These are phyloP conservation scores for Fusarium circinatum DNA, from an alignment of 2,329 filamentous ascomycete genomes.

Conservation along the genomic window DNA sequence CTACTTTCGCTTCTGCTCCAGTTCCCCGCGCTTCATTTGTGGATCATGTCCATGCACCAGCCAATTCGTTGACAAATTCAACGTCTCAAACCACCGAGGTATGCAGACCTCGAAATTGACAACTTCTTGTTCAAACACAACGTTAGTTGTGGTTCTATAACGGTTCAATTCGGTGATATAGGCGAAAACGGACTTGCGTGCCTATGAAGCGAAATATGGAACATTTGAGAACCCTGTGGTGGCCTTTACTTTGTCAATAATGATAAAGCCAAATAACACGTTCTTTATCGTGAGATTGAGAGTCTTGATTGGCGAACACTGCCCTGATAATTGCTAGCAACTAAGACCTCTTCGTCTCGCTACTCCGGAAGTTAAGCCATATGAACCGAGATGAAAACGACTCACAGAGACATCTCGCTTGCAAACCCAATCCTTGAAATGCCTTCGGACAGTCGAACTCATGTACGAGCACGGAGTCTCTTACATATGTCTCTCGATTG, in stretches of 20 bases:
- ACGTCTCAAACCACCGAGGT: not conserved
- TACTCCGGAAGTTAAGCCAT: not conserved
- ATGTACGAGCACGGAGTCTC: not conserved
- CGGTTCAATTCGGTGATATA: not conserved
- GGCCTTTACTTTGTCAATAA: not conserved
- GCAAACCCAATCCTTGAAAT: not conserved
- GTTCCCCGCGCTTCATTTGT: slow-evolving; percentile 3
- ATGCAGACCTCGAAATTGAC: not conserved
- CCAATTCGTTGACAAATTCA: not conserved
- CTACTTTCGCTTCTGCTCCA: not conserved
- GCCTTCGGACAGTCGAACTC: not conserved
- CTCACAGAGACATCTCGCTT: not conserved
- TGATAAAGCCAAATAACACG: not conserved
- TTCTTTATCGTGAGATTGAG: not conserved
- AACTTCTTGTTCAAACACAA: not conserved
- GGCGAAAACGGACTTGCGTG: not conserved
- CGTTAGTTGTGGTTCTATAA: too few species aligned
- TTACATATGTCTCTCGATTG: not conserved
- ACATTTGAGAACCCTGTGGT: not conserved
- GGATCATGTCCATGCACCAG: slow-evolving; percentile 10
- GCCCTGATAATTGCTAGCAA: not conserved
- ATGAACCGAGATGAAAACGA: not conserved
- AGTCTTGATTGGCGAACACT: not conserved
- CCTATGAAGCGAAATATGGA: slow-evolving; percentile 2
- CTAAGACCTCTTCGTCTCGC: not conserved